These are phyloP conservation scores for Biancaea sappan DNA, from an alignment of 306 rosid species.

Conservation along the genomic window DNA sequence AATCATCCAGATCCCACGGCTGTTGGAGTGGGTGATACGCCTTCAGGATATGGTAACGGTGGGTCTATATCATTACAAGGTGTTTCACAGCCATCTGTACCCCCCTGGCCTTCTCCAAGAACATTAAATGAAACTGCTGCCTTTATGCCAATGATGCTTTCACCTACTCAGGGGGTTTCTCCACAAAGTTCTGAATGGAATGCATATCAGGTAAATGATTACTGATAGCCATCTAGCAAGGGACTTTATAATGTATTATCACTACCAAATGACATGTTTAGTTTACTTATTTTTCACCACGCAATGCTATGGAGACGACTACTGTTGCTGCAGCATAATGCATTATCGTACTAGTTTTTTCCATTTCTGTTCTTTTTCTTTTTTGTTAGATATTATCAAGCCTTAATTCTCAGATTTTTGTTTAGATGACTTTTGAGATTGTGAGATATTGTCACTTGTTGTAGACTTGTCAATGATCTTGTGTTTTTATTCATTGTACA, in stretches of 20 bases:
- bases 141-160: slow-evolving; percentile 63
- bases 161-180: slow-evolving; percentile 66
- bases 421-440: background rate
- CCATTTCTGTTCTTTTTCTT: background rate
- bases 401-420: slow-evolving; percentile 3
- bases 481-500: background rate
- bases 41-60: slow-evolving; percentile 62
- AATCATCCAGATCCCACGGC: slow-evolving; percentile 96
- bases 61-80: slow-evolving; percentile 55
- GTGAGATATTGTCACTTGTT: slow-evolving; percentile 20
- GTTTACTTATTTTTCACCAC: slow-evolving; percentile 8
- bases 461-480: background rate
- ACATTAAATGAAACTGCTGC: slow-evolving; percentile 65
- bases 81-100: slow-evolving; percentile 51
- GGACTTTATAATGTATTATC: slow-evolving; percentile 1
- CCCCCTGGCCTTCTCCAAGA: slow-evolving; percentile 73
- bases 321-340: slow-evolving; percentile 2
- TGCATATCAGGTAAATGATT: slow-evolving; percentile 70
- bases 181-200: slow-evolving; percentile 74
- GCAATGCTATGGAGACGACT: slow-evolving; percentile 12
- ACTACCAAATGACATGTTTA: slow-evolving; percentile 2
- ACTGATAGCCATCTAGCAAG: slow-evolving; percentile 14
- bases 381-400: background rate
- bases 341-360: background rate
- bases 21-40: slow-evolving; percentile 58